Percentiles rank a stretch among this genome's conserved stretches.
Conservation (phyloP, 2,329 filamentous ascomycete species). For the Zymoseptoria passerinii region DNA sequence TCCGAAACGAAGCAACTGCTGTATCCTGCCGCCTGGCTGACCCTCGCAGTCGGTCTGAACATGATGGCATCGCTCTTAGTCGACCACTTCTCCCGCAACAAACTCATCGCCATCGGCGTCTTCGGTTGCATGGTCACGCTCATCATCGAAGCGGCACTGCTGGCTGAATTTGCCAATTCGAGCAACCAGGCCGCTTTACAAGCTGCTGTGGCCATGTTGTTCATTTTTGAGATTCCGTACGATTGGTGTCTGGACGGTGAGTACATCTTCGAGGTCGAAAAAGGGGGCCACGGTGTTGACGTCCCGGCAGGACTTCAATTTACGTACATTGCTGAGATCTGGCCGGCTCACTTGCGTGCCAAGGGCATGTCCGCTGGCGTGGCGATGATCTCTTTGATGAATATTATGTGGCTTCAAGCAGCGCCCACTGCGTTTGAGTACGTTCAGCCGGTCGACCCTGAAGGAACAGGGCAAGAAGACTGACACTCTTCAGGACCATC, state of each 20-base stretch:
- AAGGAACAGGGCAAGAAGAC: not conserved
- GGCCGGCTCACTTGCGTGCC: conserved; percentile 15
- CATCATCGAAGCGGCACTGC: conserved; percentile 12
- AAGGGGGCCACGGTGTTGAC: not conserved
- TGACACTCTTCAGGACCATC: conserved; percentile 1
- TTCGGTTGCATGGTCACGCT: conserved; percentile 17
- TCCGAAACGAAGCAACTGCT: conserved; percentile 22
- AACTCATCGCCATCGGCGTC: conserved; percentile 14
- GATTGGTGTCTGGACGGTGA: conserved; percentile 12
- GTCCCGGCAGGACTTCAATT: conserved; percentile 10
- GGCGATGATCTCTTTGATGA: conserved; percentile 19
- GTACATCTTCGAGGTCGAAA: not conserved
- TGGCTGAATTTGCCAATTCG: conserved; percentile 9
- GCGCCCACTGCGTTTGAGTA: conserved; percentile 9
- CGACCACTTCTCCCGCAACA: conserved; percentile 14
- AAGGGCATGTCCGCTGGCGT: conserved; percentile 19
- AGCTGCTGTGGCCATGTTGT: conserved; percentile 12
- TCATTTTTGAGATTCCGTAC: conserved; percentile 14
- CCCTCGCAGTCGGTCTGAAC: conserved; percentile 22
- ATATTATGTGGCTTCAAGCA: conserved; percentile 19
- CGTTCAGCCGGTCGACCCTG: not conserved
- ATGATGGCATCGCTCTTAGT: conserved; percentile 21
- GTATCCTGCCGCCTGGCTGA: conserved; percentile 26
- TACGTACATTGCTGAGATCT: conserved; percentile 16
- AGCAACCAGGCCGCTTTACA: conserved; percentile 11